Evolutionary conservation across 2,329 filamentous ascomycete species (phyloP).

Genomic region (Exserohilum turcica): DNA sequence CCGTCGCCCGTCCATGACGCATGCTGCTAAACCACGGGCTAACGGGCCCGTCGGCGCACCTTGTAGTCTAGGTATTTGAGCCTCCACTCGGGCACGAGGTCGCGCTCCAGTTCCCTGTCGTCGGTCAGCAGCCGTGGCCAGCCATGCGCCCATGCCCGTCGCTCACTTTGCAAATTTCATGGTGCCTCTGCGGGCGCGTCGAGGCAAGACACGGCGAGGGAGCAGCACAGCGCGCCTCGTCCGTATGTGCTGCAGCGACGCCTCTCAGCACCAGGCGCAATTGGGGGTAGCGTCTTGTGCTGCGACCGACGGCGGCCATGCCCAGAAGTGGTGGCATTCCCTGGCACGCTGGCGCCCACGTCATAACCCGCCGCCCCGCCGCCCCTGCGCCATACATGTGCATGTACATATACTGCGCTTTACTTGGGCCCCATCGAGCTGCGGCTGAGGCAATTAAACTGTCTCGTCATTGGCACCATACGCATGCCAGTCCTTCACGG

Average conservation of each 20-base stretch:
- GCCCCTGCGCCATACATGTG: no score
- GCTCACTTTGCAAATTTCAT: constrained; percentile 68
- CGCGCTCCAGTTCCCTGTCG: constrained; percentile 75
- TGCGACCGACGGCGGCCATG: constrained; percentile 5
- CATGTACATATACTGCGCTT: no score
- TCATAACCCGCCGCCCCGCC: constrained; percentile 6
- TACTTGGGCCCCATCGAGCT: no score
- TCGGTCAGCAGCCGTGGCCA: constrained; percentile 13
- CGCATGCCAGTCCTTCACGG: no score
- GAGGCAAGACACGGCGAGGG: background rate
- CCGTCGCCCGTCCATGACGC: background rate
- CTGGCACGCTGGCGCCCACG: constrained; percentile 12
- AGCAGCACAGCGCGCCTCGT: background rate
- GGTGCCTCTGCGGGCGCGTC: constrained; percentile 15
- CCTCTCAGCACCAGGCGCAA: no score
- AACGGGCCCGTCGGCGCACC: constrained; percentile 50
- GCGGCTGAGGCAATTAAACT: no score
- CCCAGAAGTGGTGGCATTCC: constrained; percentile 5
- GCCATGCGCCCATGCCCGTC: constrained; percentile 23
- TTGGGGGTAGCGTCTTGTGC: no score
- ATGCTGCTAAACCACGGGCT: constrained; percentile 13
- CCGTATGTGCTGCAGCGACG: background rate
- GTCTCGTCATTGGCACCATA: no score
- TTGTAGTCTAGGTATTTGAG: constrained; percentile 96
- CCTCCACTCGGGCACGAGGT: constrained; percentile 92